Base-by-base conservation (phyloP, 768 basidiomycete genomes). In the Boletus insuetus region DNA sequence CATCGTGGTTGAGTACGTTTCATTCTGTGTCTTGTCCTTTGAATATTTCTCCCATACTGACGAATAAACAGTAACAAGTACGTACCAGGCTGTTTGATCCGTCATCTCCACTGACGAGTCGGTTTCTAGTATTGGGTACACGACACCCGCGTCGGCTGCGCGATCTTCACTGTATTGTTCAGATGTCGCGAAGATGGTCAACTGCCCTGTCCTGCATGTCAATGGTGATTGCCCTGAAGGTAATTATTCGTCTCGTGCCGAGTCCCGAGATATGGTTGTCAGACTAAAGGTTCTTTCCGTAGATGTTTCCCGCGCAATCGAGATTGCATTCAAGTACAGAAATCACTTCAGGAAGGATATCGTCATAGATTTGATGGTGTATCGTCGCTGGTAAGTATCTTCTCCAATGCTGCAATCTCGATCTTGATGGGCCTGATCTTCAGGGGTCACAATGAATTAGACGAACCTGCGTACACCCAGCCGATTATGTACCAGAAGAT, bases 401-500 rank as follows among this genome's bases (percentile, higher is more conserved):
- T 35, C 29, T 39, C 26, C 20, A 35, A 20, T 35, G n/a, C 32
- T 4, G n/a, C 6, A n/a, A 43, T 47, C 14, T 48, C 12, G 10
- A 37, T 48, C 14, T 44, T 41, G 39, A 60, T 40, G 38, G 38
- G 42, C n/a, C 11, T 2, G 37, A 49, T 54, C 24, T 29, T 47
- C 58, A 84, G 91, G 83, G 83, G 92, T 2, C 93, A 94, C 68
- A 95, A 95, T 63, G 93, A 94, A 69, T 79, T 94, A 31, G 91
- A 94, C 64, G 81, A 94, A 49, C 91, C 91, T 0, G 83, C 84
- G 16, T 89, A 93, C 68, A 96, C 94, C 0, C 88, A 87, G 55
- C 94, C 94, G 0, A 73, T 86, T 11, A 97, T 96, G 94, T 97
- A 97, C 71, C 80, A 90, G 69, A 83, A 89, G 73, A 95, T 96